A percentile compares a stretch with the other conserved stretches of the same genome.
phyloP scores from a whole-genome alignment of 306 rosid genomes.

The Mimosa bimucronata region DNA sequence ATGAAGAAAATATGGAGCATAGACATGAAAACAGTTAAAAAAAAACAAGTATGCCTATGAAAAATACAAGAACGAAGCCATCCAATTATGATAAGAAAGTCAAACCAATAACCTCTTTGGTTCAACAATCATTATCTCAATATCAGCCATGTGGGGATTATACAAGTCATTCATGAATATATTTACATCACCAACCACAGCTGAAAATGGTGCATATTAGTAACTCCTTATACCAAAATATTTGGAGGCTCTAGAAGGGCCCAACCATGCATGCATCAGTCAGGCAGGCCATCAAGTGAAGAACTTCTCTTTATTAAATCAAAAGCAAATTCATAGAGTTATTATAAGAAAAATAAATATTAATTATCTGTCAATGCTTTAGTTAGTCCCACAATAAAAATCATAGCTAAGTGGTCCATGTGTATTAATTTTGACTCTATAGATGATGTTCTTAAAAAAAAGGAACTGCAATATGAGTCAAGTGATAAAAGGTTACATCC shows the following conservation, averaged over 20 bases:
- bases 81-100: slow-evolving; percentile 30
- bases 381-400: not conserved
- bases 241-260: not conserved
- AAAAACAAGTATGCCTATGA: slow-evolving; percentile 4
- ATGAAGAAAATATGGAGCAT: not conserved
- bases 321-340: not conserved
- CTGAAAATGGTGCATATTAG: slow-evolving; percentile 53
- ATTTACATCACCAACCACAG: slow-evolving; percentile 96
- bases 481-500: not conserved
- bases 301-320: not conserved
- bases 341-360: too few species aligned
- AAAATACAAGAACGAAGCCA: slow-evolving; percentile 10
- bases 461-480: not conserved
- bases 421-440: not conserved
- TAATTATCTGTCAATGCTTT: too few species aligned
- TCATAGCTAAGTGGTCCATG: not conserved
- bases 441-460: not conserved
- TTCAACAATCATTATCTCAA: slow-evolving; percentile 97
- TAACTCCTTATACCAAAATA: slow-evolving; percentile 7
- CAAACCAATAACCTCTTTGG: slow-evolving; percentile 63
- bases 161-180: slow-evolving; percentile 82
- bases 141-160: slow-evolving; percentile 71
- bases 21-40: not conserved
- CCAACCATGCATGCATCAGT: not conserved
- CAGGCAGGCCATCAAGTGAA: slow-evolving; percentile 1